These are phyloP conservation scores for Thelephora terrestris DNA, from an alignment of 1,284 basidiomycete genomes.

Conservation along the genomic window DNA sequence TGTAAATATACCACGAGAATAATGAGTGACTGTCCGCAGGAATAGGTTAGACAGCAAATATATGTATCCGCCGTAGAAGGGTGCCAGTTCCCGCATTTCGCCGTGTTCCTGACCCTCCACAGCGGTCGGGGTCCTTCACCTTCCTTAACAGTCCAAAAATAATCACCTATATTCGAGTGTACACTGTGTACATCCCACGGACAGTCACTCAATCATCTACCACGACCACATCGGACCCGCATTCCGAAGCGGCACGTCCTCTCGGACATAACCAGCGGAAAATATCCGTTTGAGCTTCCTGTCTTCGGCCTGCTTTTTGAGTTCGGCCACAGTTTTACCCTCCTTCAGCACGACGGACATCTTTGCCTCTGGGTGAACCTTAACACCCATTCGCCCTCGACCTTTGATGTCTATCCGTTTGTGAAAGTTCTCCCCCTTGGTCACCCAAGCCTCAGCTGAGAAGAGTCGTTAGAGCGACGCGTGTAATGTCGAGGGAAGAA, in stretches of 20 bases:
- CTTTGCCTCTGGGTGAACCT: slow-evolving; percentile 69
- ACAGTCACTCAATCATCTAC: too few species aligned
- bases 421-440: slow-evolving; percentile 64
- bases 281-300: slow-evolving; percentile 69
- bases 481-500: neutral
- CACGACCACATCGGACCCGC: slow-evolving; percentile 72
- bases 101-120: too few species aligned
- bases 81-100: too few species aligned
- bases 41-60: too few species aligned
- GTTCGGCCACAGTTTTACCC: slow-evolving; percentile 72
- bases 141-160: too few species aligned
- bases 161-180: too few species aligned
- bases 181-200: too few species aligned
- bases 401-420: slow-evolving; percentile 81
- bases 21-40: too few species aligned
- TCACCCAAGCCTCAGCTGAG: slow-evolving; percentile 87
- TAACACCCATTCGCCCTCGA: slow-evolving; percentile 73
- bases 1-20: slow-evolving; percentile 3
- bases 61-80: too few species aligned
- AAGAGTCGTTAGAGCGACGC: slow-evolving; percentile 4
- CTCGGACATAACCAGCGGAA: slow-evolving; percentile 68
- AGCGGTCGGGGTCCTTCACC: too few species aligned
- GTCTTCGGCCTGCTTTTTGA: slow-evolving; percentile 50
- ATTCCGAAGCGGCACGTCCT: slow-evolving; percentile 73
- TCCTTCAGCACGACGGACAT: slow-evolving; percentile 76